Percentiles rank a stretch among this genome's conserved stretches.
phyloP scores from a whole-genome alignment of 768 basidiomycete genomes.

The Kwoniella sp. region DNA sequence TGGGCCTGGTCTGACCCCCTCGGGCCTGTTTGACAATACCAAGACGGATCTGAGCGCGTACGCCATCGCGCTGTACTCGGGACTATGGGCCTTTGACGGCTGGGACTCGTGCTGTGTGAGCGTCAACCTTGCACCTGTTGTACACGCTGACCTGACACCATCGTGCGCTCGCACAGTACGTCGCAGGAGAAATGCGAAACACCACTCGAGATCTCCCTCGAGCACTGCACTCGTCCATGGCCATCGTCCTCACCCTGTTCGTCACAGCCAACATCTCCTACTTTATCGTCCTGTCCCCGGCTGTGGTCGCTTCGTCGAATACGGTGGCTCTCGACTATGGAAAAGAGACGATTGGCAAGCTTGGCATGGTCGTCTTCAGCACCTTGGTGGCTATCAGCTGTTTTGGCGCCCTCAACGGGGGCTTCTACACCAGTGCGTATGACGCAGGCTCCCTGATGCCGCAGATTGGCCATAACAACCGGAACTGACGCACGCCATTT shows the following conservation, averaged over 20 bases:
- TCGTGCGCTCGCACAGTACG: constrained; percentile 54
- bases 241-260: constrained; percentile 68
- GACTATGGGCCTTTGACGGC: constrained; percentile 89
- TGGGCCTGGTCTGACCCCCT: constrained; percentile 31
- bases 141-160: background rate
- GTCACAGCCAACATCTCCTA: constrained; percentile 81
- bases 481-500: too few species aligned
- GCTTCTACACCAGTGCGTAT: constrained; percentile 28
- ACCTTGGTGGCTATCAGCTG: constrained; percentile 89
- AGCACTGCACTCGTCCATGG: constrained; percentile 87
- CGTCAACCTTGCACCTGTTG: background rate
- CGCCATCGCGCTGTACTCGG: constrained; percentile 90
- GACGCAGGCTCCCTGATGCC: background rate
- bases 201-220: constrained; percentile 81
- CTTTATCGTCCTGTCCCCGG: constrained; percentile 72
- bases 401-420: constrained; percentile 89
- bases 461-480: too few species aligned
- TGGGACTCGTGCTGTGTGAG: constrained; percentile 69
- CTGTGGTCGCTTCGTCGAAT: constrained; percentile 46
- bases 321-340: constrained; percentile 74
- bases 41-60: constrained; percentile 76
- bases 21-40: constrained; percentile 67
- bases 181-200: constrained; percentile 79
- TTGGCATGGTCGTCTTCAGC: constrained; percentile 84
- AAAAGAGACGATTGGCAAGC: constrained; percentile 71